Evolutionary conservation across 1,139 yeast genomes (phyloP), one percentile per base, ranked within the genome.

Genomic region (Hyphopichia fennica): DNA sequence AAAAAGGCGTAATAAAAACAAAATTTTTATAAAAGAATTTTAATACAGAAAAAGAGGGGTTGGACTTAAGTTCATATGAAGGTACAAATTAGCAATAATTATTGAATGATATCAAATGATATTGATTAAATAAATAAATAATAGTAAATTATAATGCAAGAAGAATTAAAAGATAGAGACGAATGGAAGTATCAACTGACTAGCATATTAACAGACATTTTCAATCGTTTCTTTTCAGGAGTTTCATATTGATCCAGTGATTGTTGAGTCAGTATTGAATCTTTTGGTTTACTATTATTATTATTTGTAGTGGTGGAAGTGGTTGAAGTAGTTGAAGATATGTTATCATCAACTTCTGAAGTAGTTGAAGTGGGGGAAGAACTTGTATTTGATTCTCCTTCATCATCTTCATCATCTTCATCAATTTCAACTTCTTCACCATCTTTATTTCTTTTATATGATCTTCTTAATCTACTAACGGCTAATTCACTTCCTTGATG

Each of bases 121-220:
- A n/a, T n/a, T n/a, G n/a, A n/a, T n/a, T n/a, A n/a, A 25, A 25
- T 25, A 25, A 25, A 25, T 25, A 25, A 25, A 7, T 8, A 25
- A 25, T 9, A 20, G 5, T 5, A 20, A 20, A 20, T 5, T 25
- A 25, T 25, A 25, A 25, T 25, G 28, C 28, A 25, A 11, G 13
- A 25, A 25, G 28, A 25, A 25, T 10, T 41, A 9, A 28, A 28
- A 13, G 14, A 27, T 8, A 4, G 4, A 27, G 11, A 27, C 6
- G 13, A 27, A 27, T 11, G 8, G 13, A 27, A 27, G 11, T 7
- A 11, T 49, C 45, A 69, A 45, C 77, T 72, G 16, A 73, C 74
- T 43, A 73, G 53, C 76, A 70, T 72, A 46, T 70, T 65, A n/a
- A 73, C 78, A 11, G 72, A 62, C 69, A 73, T 71, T 51, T 72